Evolutionary conservation across 164 flowering plant species (phyloP).

Genomic region (Berberis thunbergii): DNA sequence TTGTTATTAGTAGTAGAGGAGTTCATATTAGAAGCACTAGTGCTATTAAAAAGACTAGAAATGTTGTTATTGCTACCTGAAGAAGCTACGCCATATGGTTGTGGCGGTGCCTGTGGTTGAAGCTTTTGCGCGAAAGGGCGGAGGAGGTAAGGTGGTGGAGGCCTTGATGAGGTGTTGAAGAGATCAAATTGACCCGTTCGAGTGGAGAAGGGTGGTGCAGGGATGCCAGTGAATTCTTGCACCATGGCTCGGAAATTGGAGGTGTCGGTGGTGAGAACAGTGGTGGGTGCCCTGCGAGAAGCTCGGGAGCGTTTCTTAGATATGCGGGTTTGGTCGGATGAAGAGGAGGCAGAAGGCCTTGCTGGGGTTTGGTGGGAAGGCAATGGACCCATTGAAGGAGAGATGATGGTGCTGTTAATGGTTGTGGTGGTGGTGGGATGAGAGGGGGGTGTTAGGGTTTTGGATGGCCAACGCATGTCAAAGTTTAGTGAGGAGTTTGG

Average conservation of each 20-base stretch:
- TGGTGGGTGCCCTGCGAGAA: conserved; percentile 69
- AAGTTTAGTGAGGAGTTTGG: conserved; percentile 12
- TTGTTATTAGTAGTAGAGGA: conserved; percentile 11
- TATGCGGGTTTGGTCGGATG: conserved; percentile 19
- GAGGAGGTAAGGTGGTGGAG: conserved; percentile 25
- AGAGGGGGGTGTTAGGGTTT: conserved; percentile 25
- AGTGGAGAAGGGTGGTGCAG: conserved; percentile 47
- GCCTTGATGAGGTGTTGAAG: conserved; percentile 17
- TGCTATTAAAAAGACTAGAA: not conserved
- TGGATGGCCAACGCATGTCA: conserved; percentile 36
- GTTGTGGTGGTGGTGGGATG: not conserved
- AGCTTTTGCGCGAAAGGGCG: conserved; percentile 45
- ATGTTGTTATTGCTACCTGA: conserved; percentile 8
- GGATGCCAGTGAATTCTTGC: conserved; percentile 74
- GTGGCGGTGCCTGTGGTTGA: conserved; percentile 4
- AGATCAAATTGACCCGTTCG: conserved; percentile 45
- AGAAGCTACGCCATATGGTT: conserved; percentile 8
- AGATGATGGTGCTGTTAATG: not conserved
- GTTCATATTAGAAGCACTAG: conserved; percentile 1
- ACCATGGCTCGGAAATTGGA: conserved; percentile 75
- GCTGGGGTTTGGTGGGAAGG: not conserved
- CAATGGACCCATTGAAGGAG: not conserved
- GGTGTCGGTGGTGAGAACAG: conserved; percentile 73
- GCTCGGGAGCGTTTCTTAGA: conserved; percentile 67
- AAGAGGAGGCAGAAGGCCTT: conserved; percentile 3